Evolutionary conservation across 2,329 filamentous ascomycete species (phyloP).

Genomic region (Apiospora marii): DNA sequence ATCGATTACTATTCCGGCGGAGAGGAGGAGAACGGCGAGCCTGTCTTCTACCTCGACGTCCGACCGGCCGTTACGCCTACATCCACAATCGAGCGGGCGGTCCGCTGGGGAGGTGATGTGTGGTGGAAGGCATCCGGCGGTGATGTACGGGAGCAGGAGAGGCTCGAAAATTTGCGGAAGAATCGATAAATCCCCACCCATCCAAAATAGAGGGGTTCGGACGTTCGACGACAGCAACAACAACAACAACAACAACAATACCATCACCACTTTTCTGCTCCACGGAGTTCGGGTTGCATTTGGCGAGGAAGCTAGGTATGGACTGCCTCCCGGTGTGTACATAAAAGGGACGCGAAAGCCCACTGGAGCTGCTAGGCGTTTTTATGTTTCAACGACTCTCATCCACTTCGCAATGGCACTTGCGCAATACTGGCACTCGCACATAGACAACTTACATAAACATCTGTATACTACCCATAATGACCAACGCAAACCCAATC

Average conservation of each 20-base stretch:
- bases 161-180: constrained; percentile 27
- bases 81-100: constrained; percentile 79
- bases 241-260: neutral
- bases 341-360: neutral
- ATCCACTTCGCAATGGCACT: neutral
- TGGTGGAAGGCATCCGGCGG: constrained; percentile 92
- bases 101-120: constrained; percentile 88
- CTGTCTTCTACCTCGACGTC: constrained; percentile 95
- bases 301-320: neutral
- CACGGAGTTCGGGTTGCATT: constrained; percentile 25
- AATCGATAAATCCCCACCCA: constrained; percentile 4
- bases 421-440: neutral
- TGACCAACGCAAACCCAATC: neutral
- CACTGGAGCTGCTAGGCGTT: neutral
- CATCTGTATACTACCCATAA: neutral
- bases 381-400: constrained; percentile 5
- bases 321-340: neutral
- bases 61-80: constrained; percentile 85
- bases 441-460: constrained; percentile 17
- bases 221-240: neutral
- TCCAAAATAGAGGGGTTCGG: neutral
- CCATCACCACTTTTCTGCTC: constrained; percentile 24
- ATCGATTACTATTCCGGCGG: constrained; percentile 95
- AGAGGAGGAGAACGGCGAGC: constrained; percentile 86
- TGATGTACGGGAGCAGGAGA: constrained; percentile 59